Evolutionary conservation across 2,329 filamentous ascomycete species (phyloP).

Genomic region (Akanthomyces uredinophilus): DNA sequence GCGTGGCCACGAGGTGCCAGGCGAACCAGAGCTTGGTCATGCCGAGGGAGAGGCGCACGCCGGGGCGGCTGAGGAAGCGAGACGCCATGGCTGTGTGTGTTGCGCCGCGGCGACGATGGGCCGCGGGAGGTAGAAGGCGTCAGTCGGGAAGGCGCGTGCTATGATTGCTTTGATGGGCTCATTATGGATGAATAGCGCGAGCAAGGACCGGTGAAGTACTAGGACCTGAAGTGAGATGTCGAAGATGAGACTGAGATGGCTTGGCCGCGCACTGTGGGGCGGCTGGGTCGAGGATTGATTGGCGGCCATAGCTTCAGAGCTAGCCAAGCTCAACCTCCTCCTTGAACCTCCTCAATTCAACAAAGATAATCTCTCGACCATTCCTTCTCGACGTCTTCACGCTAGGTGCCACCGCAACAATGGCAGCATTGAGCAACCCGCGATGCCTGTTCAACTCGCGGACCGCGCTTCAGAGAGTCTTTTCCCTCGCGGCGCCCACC

Average conservation of each 20-base stretch:
- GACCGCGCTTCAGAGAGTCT: slow-evolving; percentile 42
- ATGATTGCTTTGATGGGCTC: not conserved
- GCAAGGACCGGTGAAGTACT: no score
- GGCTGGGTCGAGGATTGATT: not conserved
- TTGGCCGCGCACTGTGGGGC: no score
- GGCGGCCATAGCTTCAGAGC: not conserved
- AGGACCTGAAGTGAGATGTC: not conserved
- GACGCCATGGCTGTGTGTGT: not conserved
- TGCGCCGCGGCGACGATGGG: not conserved
- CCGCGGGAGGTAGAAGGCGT: no score
- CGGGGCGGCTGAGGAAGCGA: not conserved
- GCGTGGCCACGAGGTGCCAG: slow-evolving; percentile 42
- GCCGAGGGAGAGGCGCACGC: not conserved
- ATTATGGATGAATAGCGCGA: not conserved
- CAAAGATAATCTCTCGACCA: not conserved
- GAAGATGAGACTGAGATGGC: not conserved
- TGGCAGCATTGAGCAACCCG: slow-evolving; percentile 29
- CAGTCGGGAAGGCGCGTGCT: not conserved
- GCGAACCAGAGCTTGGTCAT: not conserved
- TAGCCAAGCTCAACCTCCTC: slow-evolving; percentile 9
- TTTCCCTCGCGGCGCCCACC: slow-evolving; percentile 30
- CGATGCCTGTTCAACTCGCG: slow-evolving; percentile 39
- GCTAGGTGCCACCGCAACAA: not conserved
- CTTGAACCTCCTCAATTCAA: slow-evolving; percentile 2
- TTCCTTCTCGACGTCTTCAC: not conserved